These are phyloP conservation scores for Platanthera guangdongensis DNA, from an alignment of 106 monocot species.

Conservation along the genomic window DNA sequence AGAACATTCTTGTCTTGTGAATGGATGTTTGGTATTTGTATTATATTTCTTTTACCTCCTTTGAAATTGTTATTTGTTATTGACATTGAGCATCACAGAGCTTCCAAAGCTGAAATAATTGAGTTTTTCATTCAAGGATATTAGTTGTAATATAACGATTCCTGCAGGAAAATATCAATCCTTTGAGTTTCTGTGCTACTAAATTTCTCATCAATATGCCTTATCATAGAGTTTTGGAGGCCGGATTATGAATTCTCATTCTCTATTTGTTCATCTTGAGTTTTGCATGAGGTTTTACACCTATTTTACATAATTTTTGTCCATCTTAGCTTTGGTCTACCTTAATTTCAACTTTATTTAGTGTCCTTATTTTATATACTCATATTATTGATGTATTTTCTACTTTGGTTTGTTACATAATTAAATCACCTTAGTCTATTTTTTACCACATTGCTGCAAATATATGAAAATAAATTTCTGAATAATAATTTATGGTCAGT, in stretches of 20 bases:
- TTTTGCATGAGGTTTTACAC: not conserved
- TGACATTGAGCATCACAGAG: not conserved
- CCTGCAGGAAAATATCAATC: not conserved
- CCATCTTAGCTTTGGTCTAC: not conserved
- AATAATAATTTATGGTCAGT: conserved; percentile 8
- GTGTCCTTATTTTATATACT: not conserved
- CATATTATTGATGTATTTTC: not conserved
- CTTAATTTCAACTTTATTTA: not conserved
- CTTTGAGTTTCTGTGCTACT: not conserved
- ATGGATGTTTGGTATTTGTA: not conserved
- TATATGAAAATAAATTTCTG: not conserved
- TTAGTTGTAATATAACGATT: not conserved
- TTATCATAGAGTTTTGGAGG: not conserved
- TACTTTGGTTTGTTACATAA: not conserved
- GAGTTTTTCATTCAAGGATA: not conserved
- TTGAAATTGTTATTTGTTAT: not conserved
- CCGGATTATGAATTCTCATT: not conserved
- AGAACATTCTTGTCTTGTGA: not conserved
- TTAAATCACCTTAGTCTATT: not conserved
- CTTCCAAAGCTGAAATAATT: not conserved
- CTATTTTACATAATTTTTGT: not conserved
- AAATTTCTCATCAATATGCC: not conserved
- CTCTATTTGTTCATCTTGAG: not conserved
- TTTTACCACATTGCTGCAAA: not conserved
- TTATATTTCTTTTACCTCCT: not conserved